Evolutionary conservation across 768 basidiomycete species (phyloP).

Genomic region (Lactarius hengduanensis): DNA sequence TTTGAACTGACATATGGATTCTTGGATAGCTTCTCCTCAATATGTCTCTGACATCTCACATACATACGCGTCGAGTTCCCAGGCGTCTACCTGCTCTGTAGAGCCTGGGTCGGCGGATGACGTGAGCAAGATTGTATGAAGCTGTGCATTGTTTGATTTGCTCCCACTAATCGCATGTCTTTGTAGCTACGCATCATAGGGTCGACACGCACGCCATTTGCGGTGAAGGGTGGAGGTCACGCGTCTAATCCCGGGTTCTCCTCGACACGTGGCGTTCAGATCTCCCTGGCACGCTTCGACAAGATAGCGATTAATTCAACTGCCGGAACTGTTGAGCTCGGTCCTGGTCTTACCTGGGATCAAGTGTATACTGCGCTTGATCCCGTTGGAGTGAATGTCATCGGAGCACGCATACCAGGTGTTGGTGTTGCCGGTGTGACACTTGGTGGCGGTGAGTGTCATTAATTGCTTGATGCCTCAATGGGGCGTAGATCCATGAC

Average conservation of each 20-base stretch:
- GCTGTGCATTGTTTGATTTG: not conserved
- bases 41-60: constrained; percentile 1
- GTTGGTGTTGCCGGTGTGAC: constrained; percentile 30
- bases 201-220: not conserved
- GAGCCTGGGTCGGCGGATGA: constrained; percentile 27
- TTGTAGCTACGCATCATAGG: not conserved
- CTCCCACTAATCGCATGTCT: not conserved
- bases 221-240: constrained; percentile 32
- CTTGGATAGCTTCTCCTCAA: not conserved
- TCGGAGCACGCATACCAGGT: constrained; percentile 28
- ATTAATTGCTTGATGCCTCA: constrained; percentile 10
- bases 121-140: constrained; percentile 22
- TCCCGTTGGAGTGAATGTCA: constrained; percentile 24
- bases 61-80: constrained; percentile 2
- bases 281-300: constrained; percentile 27
- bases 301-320: constrained; percentile 8
- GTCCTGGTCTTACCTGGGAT: constrained; percentile 31
- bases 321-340: constrained; percentile 19
- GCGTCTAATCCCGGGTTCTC: constrained; percentile 29
- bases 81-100: constrained; percentile 23
- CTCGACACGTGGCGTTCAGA: constrained; percentile 29
- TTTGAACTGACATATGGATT: not conserved
- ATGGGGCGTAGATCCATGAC: not conserved
- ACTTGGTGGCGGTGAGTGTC: constrained; percentile 23
- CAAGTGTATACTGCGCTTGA: constrained; percentile 29